Percentiles rank a stretch among this genome's conserved stretches.
These are phyloP conservation scores for Simplicillium aogashimaense DNA, from an alignment of 2,329 filamentous ascomycete species.

Conservation along the genomic window DNA sequence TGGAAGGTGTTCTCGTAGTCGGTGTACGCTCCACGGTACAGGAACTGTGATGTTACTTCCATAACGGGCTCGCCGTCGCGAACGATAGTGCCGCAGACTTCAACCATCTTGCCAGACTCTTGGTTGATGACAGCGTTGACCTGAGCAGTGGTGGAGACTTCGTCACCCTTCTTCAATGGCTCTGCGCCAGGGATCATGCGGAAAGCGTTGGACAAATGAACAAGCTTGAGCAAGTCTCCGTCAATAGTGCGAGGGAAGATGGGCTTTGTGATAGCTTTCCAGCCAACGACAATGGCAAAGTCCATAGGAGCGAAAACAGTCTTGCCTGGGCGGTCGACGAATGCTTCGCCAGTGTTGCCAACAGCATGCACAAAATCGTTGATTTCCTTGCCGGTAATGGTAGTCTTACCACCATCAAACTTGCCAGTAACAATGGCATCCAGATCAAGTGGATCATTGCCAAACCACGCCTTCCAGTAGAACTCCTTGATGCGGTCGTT, in stretches of 20 bases:
- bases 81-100: slow-evolving; percentile 94
- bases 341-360: slow-evolving; percentile 94
- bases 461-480: slow-evolving; percentile 98
- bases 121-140: slow-evolving; percentile 98
- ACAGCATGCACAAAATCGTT: slow-evolving; percentile 99
- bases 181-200: slow-evolving; percentile 95
- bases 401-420: slow-evolving; percentile 83
- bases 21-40: slow-evolving; percentile 86
- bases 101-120: slow-evolving; percentile 98
- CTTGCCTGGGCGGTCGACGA: slow-evolving; percentile 91
- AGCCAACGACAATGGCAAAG: slow-evolving; percentile 94
- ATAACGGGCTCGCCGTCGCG: slow-evolving; percentile 80
- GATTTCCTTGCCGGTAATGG: slow-evolving; percentile 84
- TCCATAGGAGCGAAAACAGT: slow-evolving; percentile 96
- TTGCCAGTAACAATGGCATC: slow-evolving; percentile 75
- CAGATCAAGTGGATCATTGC: slow-evolving; percentile 72
- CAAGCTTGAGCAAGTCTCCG: slow-evolving; percentile 88
- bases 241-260: slow-evolving; percentile 97
- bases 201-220: slow-evolving; percentile 95
- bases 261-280: slow-evolving; percentile 98
- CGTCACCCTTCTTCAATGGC: slow-evolving; percentile 90
- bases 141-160: slow-evolving; percentile 84
- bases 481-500: slow-evolving; percentile 99
- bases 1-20: slow-evolving; percentile 99
- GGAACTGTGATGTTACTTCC: slow-evolving; percentile 97